These are phyloP conservation scores for Populus pruinosa DNA, from an alignment of 345 rosid genomes.

Conservation along the genomic window DNA sequence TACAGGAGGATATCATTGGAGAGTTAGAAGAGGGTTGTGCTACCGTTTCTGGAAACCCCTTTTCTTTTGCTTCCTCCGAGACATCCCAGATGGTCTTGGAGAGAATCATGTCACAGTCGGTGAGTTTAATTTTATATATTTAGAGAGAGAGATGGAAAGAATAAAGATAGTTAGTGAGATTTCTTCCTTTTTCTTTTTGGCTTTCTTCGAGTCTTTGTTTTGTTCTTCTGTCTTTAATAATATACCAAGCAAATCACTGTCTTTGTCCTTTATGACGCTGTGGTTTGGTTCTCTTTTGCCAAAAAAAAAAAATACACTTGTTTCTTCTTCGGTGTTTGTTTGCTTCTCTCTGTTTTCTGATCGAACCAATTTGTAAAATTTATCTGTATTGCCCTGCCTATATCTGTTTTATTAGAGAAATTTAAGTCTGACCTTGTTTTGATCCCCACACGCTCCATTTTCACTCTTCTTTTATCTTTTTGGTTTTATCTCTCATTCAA, in stretches of 20 bases:
- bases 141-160: not conserved
- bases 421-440: not conserved
- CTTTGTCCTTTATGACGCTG: constrained; percentile 2
- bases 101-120: constrained; percentile 97
- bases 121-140: constrained; percentile 31
- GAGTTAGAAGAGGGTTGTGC: constrained; percentile 56
- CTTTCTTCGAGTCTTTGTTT: not conserved
- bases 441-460: not conserved
- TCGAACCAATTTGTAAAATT: not conserved
- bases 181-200: not conserved
- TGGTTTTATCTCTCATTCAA: not conserved
- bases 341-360: not conserved
- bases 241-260: not conserved
- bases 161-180: not conserved
- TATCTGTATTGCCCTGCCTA: not conserved
- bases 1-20: constrained; percentile 63
- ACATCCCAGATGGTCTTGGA: constrained; percentile 99
- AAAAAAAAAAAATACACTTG: not conserved
- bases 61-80: constrained; percentile 81
- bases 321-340: not conserved
- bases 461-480: no score
- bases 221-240: not conserved
- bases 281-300: not conserved
- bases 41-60: constrained; percentile 54
- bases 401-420: not conserved